Base-by-base conservation (phyloP, 371 early-diverging fungal species). In the Apophysomyces trapeziformis region DNA sequence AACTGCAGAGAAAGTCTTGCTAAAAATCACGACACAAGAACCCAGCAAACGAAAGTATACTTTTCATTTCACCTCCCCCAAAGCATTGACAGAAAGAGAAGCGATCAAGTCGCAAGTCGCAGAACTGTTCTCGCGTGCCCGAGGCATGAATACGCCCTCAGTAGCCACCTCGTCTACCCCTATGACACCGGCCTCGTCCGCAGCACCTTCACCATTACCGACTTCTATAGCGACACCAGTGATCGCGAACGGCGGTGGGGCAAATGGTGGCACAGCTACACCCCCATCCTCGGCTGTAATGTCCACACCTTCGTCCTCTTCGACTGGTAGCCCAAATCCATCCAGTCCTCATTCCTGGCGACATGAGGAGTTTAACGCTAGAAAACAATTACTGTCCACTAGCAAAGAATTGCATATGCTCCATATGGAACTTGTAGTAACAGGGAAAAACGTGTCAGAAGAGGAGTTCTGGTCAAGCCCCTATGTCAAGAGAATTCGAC, bases 401-500 rank as follows among this genome's bases (percentile, higher is more conserved):
- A 89, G 90, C 65, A 71, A 78, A 69, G 93, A 92, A 5, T 76
- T 95, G 7, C 85, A 87, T 16, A 82, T 79, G 32, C 76, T 95
- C 26, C 95, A 95, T 76, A 83, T 79, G 66, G 93, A 90, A n/a
- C 75, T 96, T 43, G 96, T 96, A 5, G 75, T 94, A 32, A 72
- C 82, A 0, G 91, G 90, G 7, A 80, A 69, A 38, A 85, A 84
- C 44, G 84, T 96, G 0, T 76, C 85, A 8, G 97, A 96, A 71
- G 95, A 95, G 65, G 97, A 95, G 67, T 96, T 96, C 68, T 96
- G 97, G 97, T 87, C 89, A 60, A 89, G 88, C 63, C 85, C 93
- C 12, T 85, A 90, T 73, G 89, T 91, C 36, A 75, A 77, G 16
- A 70, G 71, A 41, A 76, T 77, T 61, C 71, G 78, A 59, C 76